Percentiles rank a stretch among this genome's conserved stretches.
Evolutionary conservation across 192 early-diverging fungal species (phyloP).

Genomic region (Gonapodya prolifera): DNA sequence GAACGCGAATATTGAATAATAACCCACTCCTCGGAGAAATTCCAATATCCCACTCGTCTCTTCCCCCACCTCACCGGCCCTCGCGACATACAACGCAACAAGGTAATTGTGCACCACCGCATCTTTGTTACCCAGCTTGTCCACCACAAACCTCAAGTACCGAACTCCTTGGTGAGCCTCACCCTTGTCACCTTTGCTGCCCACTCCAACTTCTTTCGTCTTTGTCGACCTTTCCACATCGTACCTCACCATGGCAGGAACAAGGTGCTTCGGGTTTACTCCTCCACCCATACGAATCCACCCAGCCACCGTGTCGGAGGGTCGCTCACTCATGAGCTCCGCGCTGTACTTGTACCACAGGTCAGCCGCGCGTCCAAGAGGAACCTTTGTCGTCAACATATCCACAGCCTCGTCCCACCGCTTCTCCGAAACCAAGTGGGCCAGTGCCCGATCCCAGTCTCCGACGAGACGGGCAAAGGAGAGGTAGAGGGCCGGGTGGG

Average conservation of each 20-base stretch:
- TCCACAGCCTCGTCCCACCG: constrained; percentile 65
- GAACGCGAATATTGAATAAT: too few relatives aligned
- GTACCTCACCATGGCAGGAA: constrained; percentile 81
- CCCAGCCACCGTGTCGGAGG: constrained; percentile 69
- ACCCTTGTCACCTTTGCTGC: neutral
- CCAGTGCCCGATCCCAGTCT: constrained; percentile 78
- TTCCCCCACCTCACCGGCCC: constrained; percentile 40
- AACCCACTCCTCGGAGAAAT: constrained; percentile 65
- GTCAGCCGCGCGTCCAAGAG: constrained; percentile 29
- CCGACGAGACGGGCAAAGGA: constrained; percentile 70
- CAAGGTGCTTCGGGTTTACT: constrained; percentile 70
- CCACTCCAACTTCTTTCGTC: too few relatives aligned
- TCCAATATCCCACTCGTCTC: constrained; percentile 35
- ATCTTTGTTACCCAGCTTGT: constrained; percentile 66
- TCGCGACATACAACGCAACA: constrained; percentile 59
- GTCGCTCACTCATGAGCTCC: constrained; percentile 68
- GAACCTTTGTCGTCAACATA: constrained; percentile 66
- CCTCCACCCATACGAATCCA: constrained; percentile 59
- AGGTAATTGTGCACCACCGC: constrained; percentile 89
- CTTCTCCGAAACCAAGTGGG: constrained; percentile 67
- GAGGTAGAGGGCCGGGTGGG: constrained; percentile 64
- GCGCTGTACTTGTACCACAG: constrained; percentile 83
- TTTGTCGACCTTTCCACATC: constrained; percentile 22
- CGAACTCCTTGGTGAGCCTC: constrained; percentile 74
- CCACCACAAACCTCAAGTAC: constrained; percentile 75